Evolutionary conservation across 2,329 filamentous ascomycete species (phyloP), one percentile per base, ranked within the genome.

Genomic region (Neofusicoccum umdonicola): DNA sequence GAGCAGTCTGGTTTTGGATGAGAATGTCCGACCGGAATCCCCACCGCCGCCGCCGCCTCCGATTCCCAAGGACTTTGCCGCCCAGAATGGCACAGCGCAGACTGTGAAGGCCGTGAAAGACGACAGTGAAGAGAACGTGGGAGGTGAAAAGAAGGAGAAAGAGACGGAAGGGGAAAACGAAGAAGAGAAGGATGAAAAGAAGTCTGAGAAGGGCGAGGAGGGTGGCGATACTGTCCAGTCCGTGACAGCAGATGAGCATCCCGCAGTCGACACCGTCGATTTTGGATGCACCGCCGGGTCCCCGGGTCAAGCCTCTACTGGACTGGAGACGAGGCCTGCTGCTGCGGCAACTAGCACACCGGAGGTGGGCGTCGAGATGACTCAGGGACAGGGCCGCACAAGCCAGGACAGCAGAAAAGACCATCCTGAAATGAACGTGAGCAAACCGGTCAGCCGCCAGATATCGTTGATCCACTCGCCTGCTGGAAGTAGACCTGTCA

Each of bases 391-490:
- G 34, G 31, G n/a, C 11, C 54, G 54, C 19, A 17, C 41, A 34
- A 60, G 41, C 27, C 56, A 60, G 44, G 56, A 13, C 39, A 34
- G 54, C 54, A 45, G 17, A 31, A 58, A 19, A 39, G 54, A 60
- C 9, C 8, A 22, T 19, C 15, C 54, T 15, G 56, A 47, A 19
- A 60, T 47, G 56, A 60, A 47, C 56, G n/a, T 47, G 13, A 47
- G 41, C 56, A 60, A 45, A n/a, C 41, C 56, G 41, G 44, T 60
- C 56, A 60, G 56, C 42, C 56, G 56, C 27, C 56, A 60, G 31
- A 47, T 60, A 27, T 60, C 56, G 4, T 4, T 31, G 15, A 31
- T 60, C 56, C 47, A 60, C 56, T 60, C 56, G 27, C 27, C 56
- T 9, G 31, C 39, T 31, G 61, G 48, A 12, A 54, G 48, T 15